These are phyloP conservation scores for Lachancea sp. DNA, from an alignment of 805 yeast species.

Conservation along the genomic window DNA sequence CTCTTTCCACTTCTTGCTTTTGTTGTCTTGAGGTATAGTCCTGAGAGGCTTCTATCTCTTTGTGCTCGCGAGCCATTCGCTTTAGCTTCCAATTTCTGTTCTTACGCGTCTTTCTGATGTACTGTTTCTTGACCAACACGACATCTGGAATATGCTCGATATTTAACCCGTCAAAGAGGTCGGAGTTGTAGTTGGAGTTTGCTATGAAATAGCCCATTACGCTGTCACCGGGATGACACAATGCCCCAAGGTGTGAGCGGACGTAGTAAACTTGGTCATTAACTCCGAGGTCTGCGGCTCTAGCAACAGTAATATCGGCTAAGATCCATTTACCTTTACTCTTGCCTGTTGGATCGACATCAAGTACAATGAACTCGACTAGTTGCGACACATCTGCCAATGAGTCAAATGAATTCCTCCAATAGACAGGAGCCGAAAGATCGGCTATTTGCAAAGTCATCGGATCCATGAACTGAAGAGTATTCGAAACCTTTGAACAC, in stretches of 20 bases:
- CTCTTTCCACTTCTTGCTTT: conserved; percentile 82
- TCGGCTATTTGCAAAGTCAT: conserved; percentile 72
- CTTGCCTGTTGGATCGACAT: conserved; percentile 86
- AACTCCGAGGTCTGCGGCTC: conserved; percentile 80
- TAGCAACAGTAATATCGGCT: conserved; percentile 89
- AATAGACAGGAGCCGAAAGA: conserved; percentile 61
- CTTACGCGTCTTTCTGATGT: conserved; percentile 71
- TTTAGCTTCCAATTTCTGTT: conserved; percentile 83
- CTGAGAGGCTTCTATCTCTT: conserved; percentile 73
- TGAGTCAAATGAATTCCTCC: conserved; percentile 76
- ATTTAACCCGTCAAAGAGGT: conserved; percentile 66
- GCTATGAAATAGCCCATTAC: conserved; percentile 84
- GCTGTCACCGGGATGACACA: conserved; percentile 94
- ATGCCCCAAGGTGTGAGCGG: conserved; percentile 88
- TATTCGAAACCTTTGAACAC: conserved; percentile 78
- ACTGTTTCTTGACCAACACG: conserved; percentile 79
- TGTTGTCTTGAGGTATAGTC: conserved; percentile 59
- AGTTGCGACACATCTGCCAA: conserved; percentile 70
- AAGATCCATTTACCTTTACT: conserved; percentile 69
- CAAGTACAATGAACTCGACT: conserved; percentile 82
- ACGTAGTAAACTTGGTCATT: conserved; percentile 79
- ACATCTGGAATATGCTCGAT: conserved; percentile 73
- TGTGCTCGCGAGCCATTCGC: conserved; percentile 96
- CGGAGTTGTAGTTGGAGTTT: conserved; percentile 84
- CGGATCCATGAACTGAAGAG: conserved; percentile 84